A percentile compares a stretch with the other conserved stretches of the same genome.
Conservation (phyloP, 176 grass and related monocot genomes). For the Aegilops longissima region DNA sequence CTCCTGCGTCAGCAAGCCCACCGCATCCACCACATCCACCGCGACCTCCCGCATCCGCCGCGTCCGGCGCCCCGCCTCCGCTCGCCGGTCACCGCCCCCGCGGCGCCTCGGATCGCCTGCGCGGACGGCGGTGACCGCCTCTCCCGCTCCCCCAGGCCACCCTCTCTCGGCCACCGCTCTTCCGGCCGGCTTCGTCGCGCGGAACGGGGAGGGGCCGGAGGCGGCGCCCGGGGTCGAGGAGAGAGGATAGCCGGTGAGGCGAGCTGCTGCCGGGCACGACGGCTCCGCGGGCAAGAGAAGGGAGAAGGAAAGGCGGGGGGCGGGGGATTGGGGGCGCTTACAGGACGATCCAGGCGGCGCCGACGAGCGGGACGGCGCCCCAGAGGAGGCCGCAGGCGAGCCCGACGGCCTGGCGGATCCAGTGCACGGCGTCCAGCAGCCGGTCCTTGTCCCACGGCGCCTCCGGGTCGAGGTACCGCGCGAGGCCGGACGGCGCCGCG, state of each 20-base stretch:
- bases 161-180: no score
- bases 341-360: conserved; percentile 86
- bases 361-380: conserved; percentile 83
- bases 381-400: conserved; percentile 82
- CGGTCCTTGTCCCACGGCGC: conserved; percentile 88
- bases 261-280: no score
- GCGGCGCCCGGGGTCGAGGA: no score
- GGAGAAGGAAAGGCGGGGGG: no score
- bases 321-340: conserved; percentile 26
- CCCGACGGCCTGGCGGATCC: conserved; percentile 86
- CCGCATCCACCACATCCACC: neutral
- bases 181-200: neutral
- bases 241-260: neutral
- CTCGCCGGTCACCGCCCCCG: neutral
- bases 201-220: neutral
- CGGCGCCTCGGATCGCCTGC: neutral
- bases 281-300: no score
- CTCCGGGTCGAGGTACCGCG: conserved; percentile 88
- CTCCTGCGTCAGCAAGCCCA: neutral
- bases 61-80: neutral
- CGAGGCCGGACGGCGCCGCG: conserved; percentile 61
- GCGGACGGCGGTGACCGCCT: no score
- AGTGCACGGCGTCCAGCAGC: conserved; percentile 83
- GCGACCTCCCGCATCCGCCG: neutral
- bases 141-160: neutral